Evolutionary conservation across 768 basidiomycete genomes (phyloP).

Genomic region (Sarcomyxa edulis): DNA sequence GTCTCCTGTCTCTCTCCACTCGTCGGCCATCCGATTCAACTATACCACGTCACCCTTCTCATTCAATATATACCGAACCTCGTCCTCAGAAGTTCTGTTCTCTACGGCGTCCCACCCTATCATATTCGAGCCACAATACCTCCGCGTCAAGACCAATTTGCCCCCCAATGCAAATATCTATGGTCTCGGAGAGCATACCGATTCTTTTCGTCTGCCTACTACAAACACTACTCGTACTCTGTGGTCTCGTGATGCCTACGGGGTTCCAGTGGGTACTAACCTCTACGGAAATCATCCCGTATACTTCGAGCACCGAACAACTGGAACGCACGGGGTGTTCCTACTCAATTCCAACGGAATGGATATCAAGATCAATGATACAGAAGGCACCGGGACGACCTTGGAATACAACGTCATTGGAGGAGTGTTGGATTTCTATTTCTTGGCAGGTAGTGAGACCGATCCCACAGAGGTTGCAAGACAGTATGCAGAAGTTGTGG

Average conservation of each 20-base stretch:
- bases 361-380: constrained; percentile 63
- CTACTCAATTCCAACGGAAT: constrained; percentile 70
- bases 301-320: constrained; percentile 64
- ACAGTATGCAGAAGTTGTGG: constrained; percentile 68
- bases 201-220: constrained; percentile 53
- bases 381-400: constrained; percentile 27
- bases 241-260: constrained; percentile 65
- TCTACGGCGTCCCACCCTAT: constrained; percentile 54
- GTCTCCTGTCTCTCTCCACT: constrained; percentile 17
- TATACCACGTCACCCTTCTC: constrained; percentile 57
- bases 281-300: constrained; percentile 72
- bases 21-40: constrained; percentile 50
- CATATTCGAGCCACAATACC: constrained; percentile 74
- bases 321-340: constrained; percentile 67
- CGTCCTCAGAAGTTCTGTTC: constrained; percentile 52
- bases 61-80: constrained; percentile 48
- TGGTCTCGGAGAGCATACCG: constrained; percentile 72
- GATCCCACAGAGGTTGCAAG: constrained; percentile 53
- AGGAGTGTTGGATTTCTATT: constrained; percentile 74
- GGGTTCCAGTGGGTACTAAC: constrained; percentile 53
- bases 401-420: constrained; percentile 78
- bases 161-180: constrained; percentile 65
- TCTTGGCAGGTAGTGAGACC: constrained; percentile 60
- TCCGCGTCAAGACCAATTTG: constrained; percentile 62
- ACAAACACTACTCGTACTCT: constrained; percentile 44